These are phyloP conservation scores for Mycena amicta DNA, from an alignment of 768 basidiomycete species.

Conservation along the genomic window DNA sequence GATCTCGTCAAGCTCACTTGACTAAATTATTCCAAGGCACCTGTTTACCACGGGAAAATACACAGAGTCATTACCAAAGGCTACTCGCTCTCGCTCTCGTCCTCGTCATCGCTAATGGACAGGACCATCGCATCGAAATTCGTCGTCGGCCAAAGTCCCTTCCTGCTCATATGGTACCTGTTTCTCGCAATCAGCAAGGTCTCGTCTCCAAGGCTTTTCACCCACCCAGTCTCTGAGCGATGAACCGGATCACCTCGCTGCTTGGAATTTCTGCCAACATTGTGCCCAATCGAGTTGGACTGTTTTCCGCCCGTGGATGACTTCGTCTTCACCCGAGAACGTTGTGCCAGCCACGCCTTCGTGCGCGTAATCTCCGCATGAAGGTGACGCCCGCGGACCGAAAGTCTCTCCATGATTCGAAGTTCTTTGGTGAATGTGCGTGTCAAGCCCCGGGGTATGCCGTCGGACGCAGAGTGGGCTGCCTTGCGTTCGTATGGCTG, in stretches of 20 bases:
- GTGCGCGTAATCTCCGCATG: background rate
- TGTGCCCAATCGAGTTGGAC: background rate
- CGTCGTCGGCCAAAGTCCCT: slow-evolving; percentile 10
- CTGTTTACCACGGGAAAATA: no score
- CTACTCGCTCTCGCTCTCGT: slow-evolving; percentile 1
- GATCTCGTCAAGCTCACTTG: slow-evolving; percentile 55
- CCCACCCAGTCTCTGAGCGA: no score
- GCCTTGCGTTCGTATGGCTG: background rate
- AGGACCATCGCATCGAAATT: slow-evolving; percentile 1
- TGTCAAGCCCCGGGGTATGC: background rate
- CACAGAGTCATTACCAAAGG: background rate
- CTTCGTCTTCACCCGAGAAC: background rate
- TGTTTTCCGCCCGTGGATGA: background rate
- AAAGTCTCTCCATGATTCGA: background rate
- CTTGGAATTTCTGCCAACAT: no score
- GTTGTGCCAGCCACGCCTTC: background rate
- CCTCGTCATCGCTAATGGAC: slow-evolving; percentile 15
- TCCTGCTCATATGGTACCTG: slow-evolving; percentile 8
- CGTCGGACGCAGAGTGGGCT: background rate
- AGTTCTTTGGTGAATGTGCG: background rate
- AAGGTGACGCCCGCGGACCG: background rate
- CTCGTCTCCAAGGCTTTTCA: background rate
- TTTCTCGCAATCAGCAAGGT: background rate
- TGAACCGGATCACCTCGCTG: no score
- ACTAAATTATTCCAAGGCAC: slow-evolving; percentile 8